Evolutionary conservation across 1,284 basidiomycete genomes (phyloP), one percentile per base, ranked within the genome.

Genomic region (Cystobasidiaceae sp.): DNA sequence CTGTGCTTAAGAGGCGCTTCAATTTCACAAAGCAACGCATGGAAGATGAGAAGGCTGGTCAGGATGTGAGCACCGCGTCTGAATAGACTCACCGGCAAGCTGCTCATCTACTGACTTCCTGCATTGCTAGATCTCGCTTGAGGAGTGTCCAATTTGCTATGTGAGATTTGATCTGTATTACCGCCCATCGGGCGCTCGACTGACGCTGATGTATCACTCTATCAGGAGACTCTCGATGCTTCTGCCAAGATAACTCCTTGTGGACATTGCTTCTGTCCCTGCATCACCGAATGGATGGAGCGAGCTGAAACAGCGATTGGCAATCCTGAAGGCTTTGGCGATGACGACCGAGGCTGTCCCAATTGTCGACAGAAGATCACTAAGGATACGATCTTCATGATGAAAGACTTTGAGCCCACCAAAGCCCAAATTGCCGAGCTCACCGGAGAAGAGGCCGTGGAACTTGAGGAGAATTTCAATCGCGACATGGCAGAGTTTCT

Each of bases 351-450:
- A 39, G 67, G 71, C 25, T 73, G 72, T 52, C 61, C 68, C 1
- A 67, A 71, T 48, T 74, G 71, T 51, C 69, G 71, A 2, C 28
- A 27, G 13, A 68, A 66, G 1, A 52, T 71, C 39, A 56, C 67
- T 2, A 46, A 49, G n/a, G 49, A 30, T 4, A 46, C 55, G 30
- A 43, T 67, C 21, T 72, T 57, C 55, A 8, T 27, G n/a, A 54
- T 69, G 49, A 15, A 17, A 7, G 63, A 64, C 17, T 71, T 72
- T 39, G 69, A 72, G 60, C 71, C 71, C 4, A 55, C 59, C 7
- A 68, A 70, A n/a, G 58, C 58, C n/a, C 63, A 70, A 58, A 33
- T 71, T 25, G 34, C 52, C 27, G 48, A 52, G 28, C 41, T 51
- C n/a, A 62, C 48, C 28, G 50, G 56, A 15, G 45, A 19, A 6